Conservation (phyloP, 148 eudicot species). For the Diospyros kaki region DNA sequence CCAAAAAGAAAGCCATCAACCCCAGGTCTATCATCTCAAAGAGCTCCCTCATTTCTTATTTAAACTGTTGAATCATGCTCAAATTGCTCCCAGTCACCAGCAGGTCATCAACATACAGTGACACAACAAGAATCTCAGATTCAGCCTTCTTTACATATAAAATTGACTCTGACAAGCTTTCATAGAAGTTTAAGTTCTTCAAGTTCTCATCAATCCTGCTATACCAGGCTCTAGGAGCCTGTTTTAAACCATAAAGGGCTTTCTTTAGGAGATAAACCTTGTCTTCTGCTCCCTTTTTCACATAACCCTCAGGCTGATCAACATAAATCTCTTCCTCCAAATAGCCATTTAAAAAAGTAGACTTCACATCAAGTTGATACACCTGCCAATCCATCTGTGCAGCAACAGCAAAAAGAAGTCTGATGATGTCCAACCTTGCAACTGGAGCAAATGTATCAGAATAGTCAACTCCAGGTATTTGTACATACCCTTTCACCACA, state of each 20-base stretch:
- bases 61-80: background rate
- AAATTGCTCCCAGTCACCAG: background rate
- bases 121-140: background rate
- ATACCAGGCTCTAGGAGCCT: constrained; percentile 4
- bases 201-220: background rate
- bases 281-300: background rate
- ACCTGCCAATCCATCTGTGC: background rate
- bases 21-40: too few relatives aligned
- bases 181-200: background rate
- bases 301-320: constrained; percentile 2
- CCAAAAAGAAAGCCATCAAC: too few relatives aligned
- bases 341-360: background rate
- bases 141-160: background rate
- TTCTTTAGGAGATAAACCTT: background rate
- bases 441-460: too few relatives aligned
- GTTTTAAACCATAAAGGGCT: background rate
- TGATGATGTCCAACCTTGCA: too few relatives aligned
- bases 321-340: background rate
- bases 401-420: background rate
- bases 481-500: too few relatives aligned
- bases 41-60: background rate
- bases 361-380: background rate
- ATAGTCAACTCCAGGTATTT: too few relatives aligned
- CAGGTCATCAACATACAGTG: background rate
- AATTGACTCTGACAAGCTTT: constrained; percentile 1